Conservation (phyloP, 1,284 basidiomycete genomes). For the Fomitopsis schrenkii region DNA sequence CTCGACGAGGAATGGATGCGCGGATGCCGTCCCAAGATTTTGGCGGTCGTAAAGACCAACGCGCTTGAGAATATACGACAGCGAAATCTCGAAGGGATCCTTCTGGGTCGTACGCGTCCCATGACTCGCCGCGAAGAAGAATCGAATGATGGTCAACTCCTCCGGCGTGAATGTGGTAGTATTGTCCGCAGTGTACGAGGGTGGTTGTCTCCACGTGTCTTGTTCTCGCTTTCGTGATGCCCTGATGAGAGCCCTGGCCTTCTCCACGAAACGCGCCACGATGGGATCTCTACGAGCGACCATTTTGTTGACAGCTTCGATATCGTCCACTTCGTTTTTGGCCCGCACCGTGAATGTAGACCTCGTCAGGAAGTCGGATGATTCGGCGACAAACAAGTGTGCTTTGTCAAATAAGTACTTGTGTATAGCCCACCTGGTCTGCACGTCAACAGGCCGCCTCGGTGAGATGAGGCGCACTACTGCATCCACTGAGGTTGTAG, state of each 20-base stretch:
- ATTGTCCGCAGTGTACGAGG: conserved; percentile 27
- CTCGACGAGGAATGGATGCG: conserved; percentile 45
- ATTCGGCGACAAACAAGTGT: conserved; percentile 61
- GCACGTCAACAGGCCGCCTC: conserved; percentile 25
- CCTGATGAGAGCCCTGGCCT: conserved; percentile 46
- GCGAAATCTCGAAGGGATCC: conserved; percentile 56
- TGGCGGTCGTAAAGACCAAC: conserved; percentile 37
- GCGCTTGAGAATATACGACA: conserved; percentile 61
- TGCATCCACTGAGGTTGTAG: conserved; percentile 42
- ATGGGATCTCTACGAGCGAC: conserved; percentile 36
- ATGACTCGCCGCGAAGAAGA: conserved; percentile 62
- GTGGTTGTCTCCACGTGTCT: conserved; percentile 31
- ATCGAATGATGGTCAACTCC: conserved; percentile 65
- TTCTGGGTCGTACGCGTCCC: conserved; percentile 56
- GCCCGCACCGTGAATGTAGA: conserved; percentile 74
- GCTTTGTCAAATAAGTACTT: conserved; percentile 66
- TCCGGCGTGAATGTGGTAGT: conserved; percentile 37
- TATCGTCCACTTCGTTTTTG: conserved; percentile 49
- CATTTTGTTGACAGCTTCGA: conserved; percentile 56
- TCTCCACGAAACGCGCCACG: conserved; percentile 54
- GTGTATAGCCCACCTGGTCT: conserved; percentile 66
- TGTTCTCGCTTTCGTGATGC: conserved; percentile 23
- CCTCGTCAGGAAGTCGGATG: conserved; percentile 48
- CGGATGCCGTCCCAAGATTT: conserved; percentile 28
- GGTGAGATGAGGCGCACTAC: conserved; percentile 41